Base-by-base conservation (phyloP, 495 filamentous ascomycete species). In the Penicillium pulvis region DNA sequence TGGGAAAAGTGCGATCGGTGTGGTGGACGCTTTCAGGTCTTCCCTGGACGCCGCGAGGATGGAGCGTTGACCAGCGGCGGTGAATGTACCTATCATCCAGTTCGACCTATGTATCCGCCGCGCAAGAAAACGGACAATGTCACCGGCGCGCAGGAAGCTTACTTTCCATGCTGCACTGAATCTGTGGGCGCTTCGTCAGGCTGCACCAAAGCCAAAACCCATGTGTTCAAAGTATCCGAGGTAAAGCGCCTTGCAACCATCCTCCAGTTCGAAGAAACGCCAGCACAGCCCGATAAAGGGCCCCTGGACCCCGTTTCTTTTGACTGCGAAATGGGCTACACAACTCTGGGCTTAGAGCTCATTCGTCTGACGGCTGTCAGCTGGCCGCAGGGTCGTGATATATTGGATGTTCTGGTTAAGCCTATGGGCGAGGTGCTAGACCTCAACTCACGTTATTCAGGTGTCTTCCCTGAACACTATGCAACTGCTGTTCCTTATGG, bases 251-350 rank as follows among this genome's bases (percentile, higher is more conserved):
- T 99, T 42, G 90, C 91, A 2, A 75, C 87, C 0, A 73, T 93
- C 8, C 79, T 93, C 58, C 91, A 90, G 36, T 99, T 97, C 67
- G 79, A 83, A 52, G 68, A 83, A 58, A 98, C 95, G 3, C 91
- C 93, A 0, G 57, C 68, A 16, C 87, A 90, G 49, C 72, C 76
- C 10, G 64, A 75, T 5, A 71, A 64, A 51, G 68, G 51, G 31
- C 59, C 62, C 14, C 65, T 66, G 51, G 71, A 57, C 44, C 85
- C 85, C 3, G 83, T 98, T 14, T 87, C 85, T 63, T 88, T 99
- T 62, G 94, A 99, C 70, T 97, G 95, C 67, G 94, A 99, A 66
- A 99, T 99, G 94, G 90, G 90, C 9, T 99, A 94, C 68, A 98
- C 94, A 0, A 87, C 87, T 2, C 61, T 86, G 36, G 94, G 94